phyloP scores from a whole-genome alignment of 2,329 filamentous ascomycete species.

The Diaporthe nobilis region DNA sequence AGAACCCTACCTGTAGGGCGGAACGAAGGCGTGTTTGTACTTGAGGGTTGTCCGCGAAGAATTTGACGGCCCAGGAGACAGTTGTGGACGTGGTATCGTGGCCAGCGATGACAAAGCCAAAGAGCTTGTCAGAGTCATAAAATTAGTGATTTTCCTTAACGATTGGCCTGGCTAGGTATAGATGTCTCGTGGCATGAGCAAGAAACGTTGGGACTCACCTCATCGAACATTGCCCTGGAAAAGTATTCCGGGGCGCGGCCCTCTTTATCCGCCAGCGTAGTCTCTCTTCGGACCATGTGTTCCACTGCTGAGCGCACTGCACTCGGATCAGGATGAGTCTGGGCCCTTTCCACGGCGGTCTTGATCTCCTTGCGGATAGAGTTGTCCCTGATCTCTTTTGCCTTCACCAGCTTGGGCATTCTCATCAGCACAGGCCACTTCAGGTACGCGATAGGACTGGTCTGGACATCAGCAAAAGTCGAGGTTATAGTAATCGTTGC shows the following conservation, averaged over 20 bases:
- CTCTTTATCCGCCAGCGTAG: not conserved
- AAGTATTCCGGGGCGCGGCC: constrained; percentile 37
- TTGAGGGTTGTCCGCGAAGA: constrained; percentile 54
- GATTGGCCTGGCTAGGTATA: not conserved
- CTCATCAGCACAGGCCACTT: not conserved
- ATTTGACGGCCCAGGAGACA: constrained; percentile 57
- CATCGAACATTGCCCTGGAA: not conserved
- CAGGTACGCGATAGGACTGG: not conserved
- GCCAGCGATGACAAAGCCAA: constrained; percentile 56
- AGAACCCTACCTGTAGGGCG: constrained; percentile 54
- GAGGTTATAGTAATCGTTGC: not conserved
- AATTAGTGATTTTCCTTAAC: constrained; percentile 41
- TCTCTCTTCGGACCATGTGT: constrained; percentile 3
- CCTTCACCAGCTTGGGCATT: not conserved
- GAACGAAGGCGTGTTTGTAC: constrained; percentile 56
- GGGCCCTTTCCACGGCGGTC: not conserved
- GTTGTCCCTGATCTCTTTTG: not conserved
- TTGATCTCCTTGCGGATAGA: not conserved
- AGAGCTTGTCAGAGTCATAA: constrained; percentile 48
- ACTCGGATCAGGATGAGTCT: not conserved
- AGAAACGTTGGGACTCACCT: not conserved
- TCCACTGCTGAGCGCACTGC: constrained; percentile 3
- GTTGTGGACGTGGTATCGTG: constrained; percentile 60
- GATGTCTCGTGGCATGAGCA: not conserved
- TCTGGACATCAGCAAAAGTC: not conserved